phyloP scores from a whole-genome alignment of 345 rosid species.

The Eutrema heterophyllum region DNA sequence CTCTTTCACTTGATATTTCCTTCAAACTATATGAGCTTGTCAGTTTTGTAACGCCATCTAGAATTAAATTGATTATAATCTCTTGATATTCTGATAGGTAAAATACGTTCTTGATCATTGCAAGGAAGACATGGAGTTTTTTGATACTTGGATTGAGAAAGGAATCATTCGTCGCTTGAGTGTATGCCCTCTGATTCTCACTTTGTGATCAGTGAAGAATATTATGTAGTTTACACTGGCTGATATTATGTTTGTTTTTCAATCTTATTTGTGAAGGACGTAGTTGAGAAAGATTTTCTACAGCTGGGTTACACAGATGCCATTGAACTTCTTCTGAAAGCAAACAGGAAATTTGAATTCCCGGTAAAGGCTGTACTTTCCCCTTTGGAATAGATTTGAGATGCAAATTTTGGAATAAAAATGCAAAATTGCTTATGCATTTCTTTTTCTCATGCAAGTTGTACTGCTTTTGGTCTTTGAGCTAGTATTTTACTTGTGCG shows the following conservation, averaged over 20 bases:
- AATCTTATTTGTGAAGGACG: slow-evolving; percentile 46
- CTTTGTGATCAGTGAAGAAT: background rate
- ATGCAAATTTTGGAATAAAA: background rate
- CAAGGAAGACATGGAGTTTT: slow-evolving; percentile 98
- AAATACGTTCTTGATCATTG: slow-evolving; percentile 79
- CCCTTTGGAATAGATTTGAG: background rate
- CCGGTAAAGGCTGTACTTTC: slow-evolving; percentile 48
- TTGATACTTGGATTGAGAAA: slow-evolving; percentile 95
- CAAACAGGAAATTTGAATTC: slow-evolving; percentile 81
- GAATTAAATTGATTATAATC: slow-evolving; percentile 10
- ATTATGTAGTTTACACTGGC: background rate
- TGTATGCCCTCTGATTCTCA: slow-evolving; percentile 52
- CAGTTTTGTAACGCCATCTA: background rate
- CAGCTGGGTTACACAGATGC: slow-evolving; percentile 90
- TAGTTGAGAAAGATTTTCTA: slow-evolving; percentile 82
- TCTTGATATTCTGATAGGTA: slow-evolving; percentile 46
- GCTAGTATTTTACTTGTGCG: background rate
- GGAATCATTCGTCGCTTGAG: slow-evolving; percentile 82
- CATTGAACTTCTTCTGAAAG: slow-evolving; percentile 72
- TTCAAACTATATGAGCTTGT: slow-evolving; percentile 5
- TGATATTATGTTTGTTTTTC: background rate
- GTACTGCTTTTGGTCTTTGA: background rate
- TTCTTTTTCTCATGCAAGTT: background rate
- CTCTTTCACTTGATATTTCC: slow-evolving; percentile 42
- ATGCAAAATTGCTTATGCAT: background rate